A percentile compares a stretch with the other conserved stretches of the same genome.
phyloP scores from a whole-genome alignment of 768 basidiomycete species.

The Dioszegia hungarica region DNA sequence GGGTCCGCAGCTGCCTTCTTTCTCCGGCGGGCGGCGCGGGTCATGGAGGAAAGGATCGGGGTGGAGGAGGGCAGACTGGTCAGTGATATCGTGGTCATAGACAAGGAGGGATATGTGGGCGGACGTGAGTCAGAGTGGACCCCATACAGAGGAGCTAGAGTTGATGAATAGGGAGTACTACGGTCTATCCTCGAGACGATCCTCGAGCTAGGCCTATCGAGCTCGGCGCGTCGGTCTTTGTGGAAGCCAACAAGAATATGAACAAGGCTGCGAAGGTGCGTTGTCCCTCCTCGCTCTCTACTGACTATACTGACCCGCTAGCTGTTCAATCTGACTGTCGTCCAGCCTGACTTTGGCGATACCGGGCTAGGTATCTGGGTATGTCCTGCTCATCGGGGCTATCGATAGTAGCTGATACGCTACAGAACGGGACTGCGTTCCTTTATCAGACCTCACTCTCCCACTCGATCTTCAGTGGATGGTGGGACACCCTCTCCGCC shows the following conservation, averaged over 20 bases:
- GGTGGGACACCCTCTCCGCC: conserved; percentile 70
- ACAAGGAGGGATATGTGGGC: conserved; percentile 68
- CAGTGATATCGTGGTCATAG: conserved; percentile 78
- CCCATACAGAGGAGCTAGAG: neutral
- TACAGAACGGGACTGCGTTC: conserved; percentile 80
- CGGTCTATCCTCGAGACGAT: conserved; percentile 67
- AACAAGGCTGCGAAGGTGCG: conserved; percentile 67
- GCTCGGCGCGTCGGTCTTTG: conserved; percentile 83
- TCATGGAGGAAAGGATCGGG: conserved; percentile 56
- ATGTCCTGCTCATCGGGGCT: neutral
- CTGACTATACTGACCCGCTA: conserved; percentile 1
- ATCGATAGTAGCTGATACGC: conserved; percentile 5
- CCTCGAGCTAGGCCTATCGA: conserved; percentile 63
- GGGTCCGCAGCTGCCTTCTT: conserved; percentile 64
- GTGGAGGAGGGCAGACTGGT: conserved; percentile 55
- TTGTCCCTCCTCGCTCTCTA: neutral
- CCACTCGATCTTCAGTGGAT: conserved; percentile 45
- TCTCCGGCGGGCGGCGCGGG: conserved; percentile 76
- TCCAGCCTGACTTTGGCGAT: conserved; percentile 30
- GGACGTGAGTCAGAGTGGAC: conserved; percentile 59
- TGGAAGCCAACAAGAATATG: conserved; percentile 62
- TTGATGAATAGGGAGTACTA: conserved; percentile 62
- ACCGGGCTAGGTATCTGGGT: conserved; percentile 38
- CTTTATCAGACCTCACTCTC: conserved; percentile 46
- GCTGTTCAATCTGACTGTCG: conserved; percentile 33